Evolutionary conservation across 306 rosid genomes (phyloP).

Genomic region (Acmispon strigosus): DNA sequence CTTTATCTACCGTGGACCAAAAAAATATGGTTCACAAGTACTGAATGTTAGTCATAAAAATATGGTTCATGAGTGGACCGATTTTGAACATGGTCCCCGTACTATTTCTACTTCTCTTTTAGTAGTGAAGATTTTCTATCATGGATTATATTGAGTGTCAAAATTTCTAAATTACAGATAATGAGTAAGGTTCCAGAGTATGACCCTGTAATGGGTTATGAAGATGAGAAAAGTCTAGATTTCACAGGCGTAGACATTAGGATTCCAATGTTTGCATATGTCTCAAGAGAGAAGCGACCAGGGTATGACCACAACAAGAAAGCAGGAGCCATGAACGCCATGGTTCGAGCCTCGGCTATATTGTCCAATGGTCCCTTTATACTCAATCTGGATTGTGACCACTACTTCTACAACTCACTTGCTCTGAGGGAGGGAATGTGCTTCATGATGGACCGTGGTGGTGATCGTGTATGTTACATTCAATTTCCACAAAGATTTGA

Average conservation of each 20-base stretch:
- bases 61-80: too few species aligned
- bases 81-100: too few species aligned
- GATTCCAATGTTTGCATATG: constrained; percentile 80
- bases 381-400: constrained; percentile 80
- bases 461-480: constrained; percentile 73
- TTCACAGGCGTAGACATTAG: constrained; percentile 75
- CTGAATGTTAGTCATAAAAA: too few species aligned
- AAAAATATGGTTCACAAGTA: too few species aligned
- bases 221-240: constrained; percentile 55
- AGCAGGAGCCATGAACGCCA: constrained; percentile 90
- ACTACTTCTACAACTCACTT: constrained; percentile 55
- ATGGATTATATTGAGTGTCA: neutral
- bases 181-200: constrained; percentile 62
- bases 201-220: constrained; percentile 54
- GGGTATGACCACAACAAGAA: constrained; percentile 85
- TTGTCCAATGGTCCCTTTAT: constrained; percentile 77
- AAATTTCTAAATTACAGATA: constrained; percentile 9
- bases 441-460: constrained; percentile 88
- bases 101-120: neutral
- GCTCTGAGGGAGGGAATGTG: constrained; percentile 82
- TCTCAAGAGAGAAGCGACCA: constrained; percentile 75
- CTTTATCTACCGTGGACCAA: too few species aligned
- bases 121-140: neutral
- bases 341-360: constrained; percentile 86
- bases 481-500: constrained; percentile 90